phyloP scores from a whole-genome alignment of 805 yeast species.

The Spathaspora passalidarum region DNA sequence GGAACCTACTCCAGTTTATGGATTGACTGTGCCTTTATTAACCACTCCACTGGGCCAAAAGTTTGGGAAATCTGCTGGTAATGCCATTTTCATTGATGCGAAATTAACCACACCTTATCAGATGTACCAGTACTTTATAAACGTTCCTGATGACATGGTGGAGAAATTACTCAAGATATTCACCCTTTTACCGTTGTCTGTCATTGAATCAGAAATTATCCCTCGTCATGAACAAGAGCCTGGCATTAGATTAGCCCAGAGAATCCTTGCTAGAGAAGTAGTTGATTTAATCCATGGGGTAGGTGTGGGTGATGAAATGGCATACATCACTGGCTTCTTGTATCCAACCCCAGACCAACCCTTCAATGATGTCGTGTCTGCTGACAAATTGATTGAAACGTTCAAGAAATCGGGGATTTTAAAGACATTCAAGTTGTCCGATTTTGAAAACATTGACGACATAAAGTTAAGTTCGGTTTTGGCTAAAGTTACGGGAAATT shows the following conservation, averaged over 20 bases:
- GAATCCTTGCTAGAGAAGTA: constrained; percentile 75
- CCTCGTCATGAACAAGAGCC: constrained; percentile 54
- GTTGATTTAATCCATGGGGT: constrained; percentile 85
- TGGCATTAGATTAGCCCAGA: constrained; percentile 70
- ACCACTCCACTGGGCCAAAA: constrained; percentile 89
- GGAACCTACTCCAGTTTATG: constrained; percentile 44
- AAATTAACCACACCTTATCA: constrained; percentile 76
- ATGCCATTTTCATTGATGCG: constrained; percentile 84
- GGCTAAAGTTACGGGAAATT: constrained; percentile 43
- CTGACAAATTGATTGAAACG: constrained; percentile 50
- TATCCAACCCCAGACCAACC: constrained; percentile 57
- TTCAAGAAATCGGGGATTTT: constrained; percentile 60
- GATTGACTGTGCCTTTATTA: constrained; percentile 85
- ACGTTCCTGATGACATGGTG: constrained; percentile 75
- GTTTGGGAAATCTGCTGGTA: constrained; percentile 96
- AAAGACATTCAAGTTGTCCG: constrained; percentile 27
- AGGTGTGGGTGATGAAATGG: constrained; percentile 69
- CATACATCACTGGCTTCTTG: constrained; percentile 61
- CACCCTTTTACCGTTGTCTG: constrained; percentile 67
- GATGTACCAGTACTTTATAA: constrained; percentile 81
- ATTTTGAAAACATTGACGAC: constrained; percentile 15
- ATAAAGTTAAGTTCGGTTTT: constrained; percentile 52
- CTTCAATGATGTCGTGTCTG: constrained; percentile 42
- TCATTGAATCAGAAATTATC: constrained; percentile 52
- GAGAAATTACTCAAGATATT: constrained; percentile 66